Evolutionary conservation across 192 early-diverging fungal genomes (phyloP).

Genomic region (Chytriomyces sp.): DNA sequence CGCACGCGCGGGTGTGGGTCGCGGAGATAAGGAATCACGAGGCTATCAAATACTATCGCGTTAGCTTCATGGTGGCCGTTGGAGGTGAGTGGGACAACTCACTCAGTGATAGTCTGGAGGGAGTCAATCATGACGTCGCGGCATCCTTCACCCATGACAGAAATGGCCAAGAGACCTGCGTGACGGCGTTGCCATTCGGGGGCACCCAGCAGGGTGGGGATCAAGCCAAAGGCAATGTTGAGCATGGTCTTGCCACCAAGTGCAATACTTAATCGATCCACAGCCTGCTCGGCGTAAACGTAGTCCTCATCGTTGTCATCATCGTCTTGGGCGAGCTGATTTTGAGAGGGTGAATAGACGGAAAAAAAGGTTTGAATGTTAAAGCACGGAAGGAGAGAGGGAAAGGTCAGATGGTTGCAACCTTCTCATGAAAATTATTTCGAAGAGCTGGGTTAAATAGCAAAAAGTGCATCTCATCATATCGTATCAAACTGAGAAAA

Average conservation of each 20-base stretch:
- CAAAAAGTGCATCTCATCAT: not conserved
- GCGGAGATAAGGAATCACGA: constrained; percentile 78
- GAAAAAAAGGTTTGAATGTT: not conserved
- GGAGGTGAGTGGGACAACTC: not conserved
- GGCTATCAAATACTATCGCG: too few relatives aligned
- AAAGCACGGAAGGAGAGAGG: too few relatives aligned
- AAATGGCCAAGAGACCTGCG: constrained; percentile 91
- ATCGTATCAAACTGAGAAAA: not conserved
- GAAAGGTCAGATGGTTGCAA: not conserved
- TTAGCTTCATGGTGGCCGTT: too few relatives aligned
- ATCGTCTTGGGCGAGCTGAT: constrained; percentile 69
- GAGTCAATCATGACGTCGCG: constrained; percentile 91
- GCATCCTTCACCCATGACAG: constrained; percentile 97
- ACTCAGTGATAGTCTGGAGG: constrained; percentile 78
- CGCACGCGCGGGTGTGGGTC: constrained; percentile 95
- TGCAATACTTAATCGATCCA: constrained; percentile 72
- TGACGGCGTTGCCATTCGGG: constrained; percentile 88
- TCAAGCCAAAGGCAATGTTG: constrained; percentile 82
- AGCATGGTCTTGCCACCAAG: constrained; percentile 85
- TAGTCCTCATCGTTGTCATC: constrained; percentile 88
- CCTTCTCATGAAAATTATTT: not conserved
- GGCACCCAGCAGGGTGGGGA: constrained; percentile 86
- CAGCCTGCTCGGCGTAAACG: constrained; percentile 90
- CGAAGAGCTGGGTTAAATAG: constrained; percentile 14
- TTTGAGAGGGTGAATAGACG: not conserved